Conservation (phyloP, 106 monocot genomes). For the Dendrobium catenatum region DNA sequence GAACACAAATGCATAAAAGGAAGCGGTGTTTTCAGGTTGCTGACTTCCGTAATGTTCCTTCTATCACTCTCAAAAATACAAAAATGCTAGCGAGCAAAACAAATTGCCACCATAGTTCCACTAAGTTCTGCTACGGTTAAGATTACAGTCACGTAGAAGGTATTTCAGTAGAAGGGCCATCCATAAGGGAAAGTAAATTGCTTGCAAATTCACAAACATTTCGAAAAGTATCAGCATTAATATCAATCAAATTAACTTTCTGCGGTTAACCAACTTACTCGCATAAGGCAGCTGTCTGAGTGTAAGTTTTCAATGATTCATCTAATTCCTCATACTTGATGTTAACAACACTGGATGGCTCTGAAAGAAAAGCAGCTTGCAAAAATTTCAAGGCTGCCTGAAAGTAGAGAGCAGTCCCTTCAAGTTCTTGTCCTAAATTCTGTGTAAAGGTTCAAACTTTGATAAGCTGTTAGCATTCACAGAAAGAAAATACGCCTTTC, state of each 20-base stretch:
- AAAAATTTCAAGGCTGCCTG: neutral
- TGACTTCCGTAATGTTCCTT: neutral
- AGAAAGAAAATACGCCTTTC: neutral
- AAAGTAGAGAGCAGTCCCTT: neutral
- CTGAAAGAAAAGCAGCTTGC: conserved; percentile 2
- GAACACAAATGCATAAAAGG: neutral
- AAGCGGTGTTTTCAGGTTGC: neutral
- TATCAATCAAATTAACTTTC: neutral
- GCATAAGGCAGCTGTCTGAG: neutral
- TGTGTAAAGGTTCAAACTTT: neutral
- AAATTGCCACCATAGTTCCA: neutral
- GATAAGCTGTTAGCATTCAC: neutral
- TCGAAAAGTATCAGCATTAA: neutral
- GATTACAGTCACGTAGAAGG: neutral
- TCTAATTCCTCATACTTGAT: neutral
- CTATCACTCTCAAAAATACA: neutral
- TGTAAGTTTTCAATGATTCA: neutral
- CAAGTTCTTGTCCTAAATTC: neutral
- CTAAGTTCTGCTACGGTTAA: neutral
- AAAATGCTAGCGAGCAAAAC: neutral
- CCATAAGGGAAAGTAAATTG: neutral
- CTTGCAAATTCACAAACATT: neutral
- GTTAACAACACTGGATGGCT: neutral
- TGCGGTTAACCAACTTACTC: neutral
- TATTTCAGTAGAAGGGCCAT: neutral